Percentiles rank a stretch among this genome's conserved stretches.
Evolutionary conservation across 306 rosid species (phyloP).

Genomic region (Betula pendula): DNA sequence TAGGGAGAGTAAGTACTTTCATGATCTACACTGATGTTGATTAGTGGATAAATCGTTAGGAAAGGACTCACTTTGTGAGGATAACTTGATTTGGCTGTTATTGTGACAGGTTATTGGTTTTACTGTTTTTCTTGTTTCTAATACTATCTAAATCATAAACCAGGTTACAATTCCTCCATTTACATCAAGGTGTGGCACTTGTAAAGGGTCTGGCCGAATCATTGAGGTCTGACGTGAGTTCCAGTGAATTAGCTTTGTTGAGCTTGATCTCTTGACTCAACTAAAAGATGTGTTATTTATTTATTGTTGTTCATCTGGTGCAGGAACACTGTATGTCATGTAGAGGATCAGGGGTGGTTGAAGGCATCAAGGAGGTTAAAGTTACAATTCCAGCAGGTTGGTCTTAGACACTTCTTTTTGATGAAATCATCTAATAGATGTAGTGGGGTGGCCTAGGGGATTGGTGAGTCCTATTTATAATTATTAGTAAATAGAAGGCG

Average conservation of each 20-base stretch:
- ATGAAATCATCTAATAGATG: constrained; percentile 20
- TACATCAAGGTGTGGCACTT: constrained; percentile 82
- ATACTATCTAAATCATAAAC: constrained; percentile 27
- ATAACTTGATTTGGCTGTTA: constrained; percentile 12
- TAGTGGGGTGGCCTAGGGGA: constrained; percentile 1
- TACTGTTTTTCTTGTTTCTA: constrained; percentile 21
- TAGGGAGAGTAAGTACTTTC: constrained; percentile 86
- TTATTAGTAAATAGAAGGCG: neutral
- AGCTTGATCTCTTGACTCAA: constrained; percentile 18
- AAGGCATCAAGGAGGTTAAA: constrained; percentile 75
- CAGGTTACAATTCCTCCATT: constrained; percentile 97
- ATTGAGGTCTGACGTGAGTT: constrained; percentile 55
- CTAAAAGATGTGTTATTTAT: constrained; percentile 9
- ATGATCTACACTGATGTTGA: constrained; percentile 28
- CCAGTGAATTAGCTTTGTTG: constrained; percentile 9
- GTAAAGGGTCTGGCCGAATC: constrained; percentile 79
- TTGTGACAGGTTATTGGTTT: constrained; percentile 11
- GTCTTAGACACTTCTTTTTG: constrained; percentile 31
- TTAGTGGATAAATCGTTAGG: constrained; percentile 25
- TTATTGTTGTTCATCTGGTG: constrained; percentile 32
- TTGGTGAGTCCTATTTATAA: neutral
- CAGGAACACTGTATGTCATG: constrained; percentile 77
- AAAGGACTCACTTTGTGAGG: constrained; percentile 25
- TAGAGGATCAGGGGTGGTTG: constrained; percentile 81
- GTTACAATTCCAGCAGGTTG: constrained; percentile 94